Percentiles rank a stretch among this genome's conserved stretches.
These are phyloP conservation scores for Ophiocordyceps robertsii DNA, from an alignment of 2,329 filamentous ascomycete species.

Conservation along the genomic window DNA sequence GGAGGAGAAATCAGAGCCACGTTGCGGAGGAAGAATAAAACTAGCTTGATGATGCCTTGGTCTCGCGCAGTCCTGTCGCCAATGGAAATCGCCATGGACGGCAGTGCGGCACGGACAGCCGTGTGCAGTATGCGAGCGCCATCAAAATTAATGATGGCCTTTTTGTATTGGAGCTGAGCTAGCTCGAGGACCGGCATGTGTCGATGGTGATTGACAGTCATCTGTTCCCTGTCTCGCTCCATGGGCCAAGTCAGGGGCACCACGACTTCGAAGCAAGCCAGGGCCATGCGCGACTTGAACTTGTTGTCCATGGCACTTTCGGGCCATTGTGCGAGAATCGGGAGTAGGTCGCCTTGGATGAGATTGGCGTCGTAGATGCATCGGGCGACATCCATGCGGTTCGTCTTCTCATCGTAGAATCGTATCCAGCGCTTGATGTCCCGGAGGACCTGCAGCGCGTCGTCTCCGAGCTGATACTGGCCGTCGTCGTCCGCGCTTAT, in stretches of 20 bases:
- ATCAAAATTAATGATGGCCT: slow-evolving; percentile 73
- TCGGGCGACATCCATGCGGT: slow-evolving; percentile 87
- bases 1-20: slow-evolving; percentile 72
- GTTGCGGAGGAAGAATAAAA: slow-evolving; percentile 82
- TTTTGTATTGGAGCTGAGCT: slow-evolving; percentile 81
- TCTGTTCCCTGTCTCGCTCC: slow-evolving; percentile 62
- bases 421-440: slow-evolving; percentile 94
- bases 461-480: slow-evolving; percentile 80
- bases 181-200: slow-evolving; percentile 84
- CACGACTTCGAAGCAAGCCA: slow-evolving; percentile 81
- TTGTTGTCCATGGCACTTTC: slow-evolving; percentile 59
- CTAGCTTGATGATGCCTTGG: slow-evolving; percentile 81
- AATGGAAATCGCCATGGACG: slow-evolving; percentile 68
- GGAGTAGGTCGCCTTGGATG: slow-evolving; percentile 78
- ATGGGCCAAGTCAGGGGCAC: slow-evolving; percentile 92
- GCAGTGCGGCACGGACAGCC: slow-evolving; percentile 66
- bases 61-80: slow-evolving; percentile 68
- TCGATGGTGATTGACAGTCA: slow-evolving; percentile 85
- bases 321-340: slow-evolving; percentile 75
- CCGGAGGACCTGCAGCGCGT: slow-evolving; percentile 79
- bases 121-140: slow-evolving; percentile 65
- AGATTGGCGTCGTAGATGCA: slow-evolving; percentile 86
- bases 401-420: slow-evolving; percentile 84
- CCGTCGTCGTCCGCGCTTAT: slow-evolving; percentile 67
- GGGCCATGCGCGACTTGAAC: slow-evolving; percentile 63